Base-by-base conservation (phyloP, 2,329 filamentous ascomycete genomes). In the Aureobasidium sp. region DNA sequence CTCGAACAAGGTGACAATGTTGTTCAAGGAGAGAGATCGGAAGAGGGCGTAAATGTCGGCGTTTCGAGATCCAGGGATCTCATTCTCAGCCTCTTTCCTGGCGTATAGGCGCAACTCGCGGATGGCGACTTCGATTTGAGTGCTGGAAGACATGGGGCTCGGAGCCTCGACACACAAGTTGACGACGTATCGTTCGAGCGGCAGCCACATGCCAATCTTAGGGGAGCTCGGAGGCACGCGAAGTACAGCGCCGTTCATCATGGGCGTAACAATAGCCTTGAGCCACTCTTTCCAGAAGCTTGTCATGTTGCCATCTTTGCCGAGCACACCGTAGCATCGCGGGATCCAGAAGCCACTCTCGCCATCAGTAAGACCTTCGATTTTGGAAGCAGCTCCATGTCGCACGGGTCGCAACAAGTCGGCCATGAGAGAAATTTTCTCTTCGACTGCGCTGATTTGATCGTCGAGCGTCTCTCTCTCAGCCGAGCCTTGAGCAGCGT, bases 201-300 rank as follows among this genome's bases (percentile, higher is more conserved):
- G 94, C 73, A 97, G 93, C 94, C 94, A 99, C 71, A 91, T 86
- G 48, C 94, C 94, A 66, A 96, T 86, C 69, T 87, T 90, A 14
- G 94, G 92, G 5, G 93, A 97, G 74, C 88, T 96, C 11, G 90
- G 81, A 7, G 94, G 91, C 8, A 99, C 86, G 62, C 92, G 84
- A 67, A 94, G 77, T 34, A 99, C 81, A 15, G 82, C 86, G 22
- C 93, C 91, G 71, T 96, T 91, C 1, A 87, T 91, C 94, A 97
- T 99, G 31, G 94, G 94, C 25, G 96, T 90, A n/a, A 94, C 81
- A 11, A 97, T 84, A 7, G 93, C 92, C 74, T 91, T 88, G 52
- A 99, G 82, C 94, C 94, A 99, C 73, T 99, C 94, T 75, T 97
- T 97, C 92, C 93, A 99, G 76, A 99, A 97, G 36, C 86, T 85